Evolutionary conservation across 306 rosid species (phyloP), one percentile per base, ranked within the genome.

Genomic region (Dicorynia guianensis): DNA sequence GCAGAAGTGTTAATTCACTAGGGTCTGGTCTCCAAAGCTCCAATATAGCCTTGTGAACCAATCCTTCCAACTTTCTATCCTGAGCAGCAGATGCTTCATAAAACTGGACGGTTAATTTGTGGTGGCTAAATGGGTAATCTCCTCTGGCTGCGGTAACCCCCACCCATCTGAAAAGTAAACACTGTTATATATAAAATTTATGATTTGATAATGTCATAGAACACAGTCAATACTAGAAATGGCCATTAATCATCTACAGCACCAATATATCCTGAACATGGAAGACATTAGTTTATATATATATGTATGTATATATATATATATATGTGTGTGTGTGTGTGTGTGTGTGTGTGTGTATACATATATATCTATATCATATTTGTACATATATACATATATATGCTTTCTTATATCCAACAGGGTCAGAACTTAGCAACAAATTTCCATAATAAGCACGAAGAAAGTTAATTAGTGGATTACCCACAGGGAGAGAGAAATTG

Each of bases 91-190:
- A 80, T 76, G 90, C 92, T 90, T 95, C 99, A 81, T 92, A 95
- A 80, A 95, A 92, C 70, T 92, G 98, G 78, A 92, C 99, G 60
- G 97, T 92, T 84, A 95, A 89, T 84, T 95, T 95, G 85, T 95
- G 99, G 87, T 95, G 99, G 87, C 99, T 95, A 86, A 95, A 95
- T 55, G 99, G 99, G 82, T 95, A 95, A 81, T 95, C 99, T 67
- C 98, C 99, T 85, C 98, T 87, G 79, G 97, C 97, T 71, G 83
- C 89, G 77, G 96, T 89, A 69, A 95, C 97, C 77, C 96, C 98
- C 3, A 92, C 79, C 99, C 99, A 95, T 87, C 99, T 95, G 93
- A 74, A 83, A 77, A 78, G 47, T 74, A 74, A 72, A 72, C 52
- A 73, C 10, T 60, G 39, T 50, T 7, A 54, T 18, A 73, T 54